Percentiles rank a stretch among this genome's conserved stretches.
phyloP scores from a whole-genome alignment of 73 alveolate genomes.

The Symbiodinium natans region DNA sequence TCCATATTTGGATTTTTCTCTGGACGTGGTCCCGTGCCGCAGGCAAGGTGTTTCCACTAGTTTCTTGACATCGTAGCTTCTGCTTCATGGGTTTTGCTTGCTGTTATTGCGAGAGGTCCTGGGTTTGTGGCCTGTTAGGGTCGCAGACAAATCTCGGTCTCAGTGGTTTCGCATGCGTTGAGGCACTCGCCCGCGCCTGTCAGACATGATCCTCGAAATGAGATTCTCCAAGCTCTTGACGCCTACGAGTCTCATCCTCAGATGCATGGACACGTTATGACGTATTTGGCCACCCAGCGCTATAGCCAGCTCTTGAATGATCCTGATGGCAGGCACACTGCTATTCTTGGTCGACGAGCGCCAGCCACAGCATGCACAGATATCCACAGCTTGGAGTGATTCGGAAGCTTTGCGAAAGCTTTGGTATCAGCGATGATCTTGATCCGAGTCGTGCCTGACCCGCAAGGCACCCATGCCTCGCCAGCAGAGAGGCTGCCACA shows the following conservation, averaged over 20 bases:
- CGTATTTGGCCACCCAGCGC: no score
- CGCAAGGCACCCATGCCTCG: not conserved
- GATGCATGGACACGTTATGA: no score
- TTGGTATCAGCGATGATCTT: not conserved
- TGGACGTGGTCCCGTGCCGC: conserved; percentile 66
- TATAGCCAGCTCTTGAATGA: no score
- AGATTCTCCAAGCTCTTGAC: conserved; percentile 74
- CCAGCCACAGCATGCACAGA: not conserved
- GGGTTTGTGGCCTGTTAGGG: no score
- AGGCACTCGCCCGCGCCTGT: conserved; percentile 88
- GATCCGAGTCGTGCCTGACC: not conserved
- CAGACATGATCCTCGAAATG: conserved; percentile 80
- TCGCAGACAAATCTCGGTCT: no score
- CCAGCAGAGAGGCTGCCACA: not conserved
- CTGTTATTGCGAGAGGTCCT: no score
- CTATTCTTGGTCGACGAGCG: conserved; percentile 81
- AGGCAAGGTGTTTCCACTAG: not conserved
- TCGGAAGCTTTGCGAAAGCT: not conserved
- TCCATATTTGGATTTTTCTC: conserved; percentile 70
- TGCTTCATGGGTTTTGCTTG: no score
- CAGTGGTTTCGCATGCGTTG: no score
- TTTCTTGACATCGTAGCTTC: not conserved
- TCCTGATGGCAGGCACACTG: conserved; percentile 94
- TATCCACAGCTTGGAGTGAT: not conserved
- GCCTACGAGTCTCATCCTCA: conserved; percentile 36